Evolutionary conservation across 768 basidiomycete species (phyloP), one percentile per base, ranked within the genome.

Genomic region (Mycena amicta): DNA sequence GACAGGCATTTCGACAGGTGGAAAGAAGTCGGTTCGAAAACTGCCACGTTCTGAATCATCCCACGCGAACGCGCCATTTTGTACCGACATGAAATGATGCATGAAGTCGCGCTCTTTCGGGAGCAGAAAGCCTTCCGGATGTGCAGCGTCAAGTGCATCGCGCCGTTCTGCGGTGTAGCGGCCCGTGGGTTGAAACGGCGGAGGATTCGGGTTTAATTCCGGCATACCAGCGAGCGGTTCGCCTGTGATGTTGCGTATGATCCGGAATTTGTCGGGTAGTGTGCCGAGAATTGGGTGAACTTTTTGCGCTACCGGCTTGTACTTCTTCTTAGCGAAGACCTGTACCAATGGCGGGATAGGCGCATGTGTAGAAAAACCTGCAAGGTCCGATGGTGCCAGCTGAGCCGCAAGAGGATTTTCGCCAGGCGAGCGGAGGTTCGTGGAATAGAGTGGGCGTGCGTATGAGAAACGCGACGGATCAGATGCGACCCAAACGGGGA

Each of bases 221-320:
- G 57, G 57, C 41, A 65, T 27, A 16, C 50, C 25, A 1, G 33
- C 52, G 3, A 67, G 37, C 1, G 61, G 61, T 20, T 65, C 55
- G 37, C 54, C 64, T 4, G 53, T 20, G 53, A 33, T 43, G 20
- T 43, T 43, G 6, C 64, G 57, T 6, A 53, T 28, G 3, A 67
- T 62, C 0, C 57, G 52, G 37, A 61, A 65, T 15, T 62, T 13
- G 18, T 62, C 51, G 1, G 68, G 68, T 16, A 66, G 49, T 11
- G 26, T 33, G 3, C 50, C 57, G 5, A 53, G 43, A 0, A 66
- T 39, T 0, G 68, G 68, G 11, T 50, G 39, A 15, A 63, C 45
- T 23, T 62, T 49, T 23, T 55, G 33, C 3, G 61, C 64, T 2
- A 69, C 68, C 1, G 53, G 58, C 31, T 68, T 68, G 56, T 68